Evolutionary conservation across 2,329 filamentous ascomycete genomes (phyloP).

Genomic region (Cytospora schulzeri): DNA sequence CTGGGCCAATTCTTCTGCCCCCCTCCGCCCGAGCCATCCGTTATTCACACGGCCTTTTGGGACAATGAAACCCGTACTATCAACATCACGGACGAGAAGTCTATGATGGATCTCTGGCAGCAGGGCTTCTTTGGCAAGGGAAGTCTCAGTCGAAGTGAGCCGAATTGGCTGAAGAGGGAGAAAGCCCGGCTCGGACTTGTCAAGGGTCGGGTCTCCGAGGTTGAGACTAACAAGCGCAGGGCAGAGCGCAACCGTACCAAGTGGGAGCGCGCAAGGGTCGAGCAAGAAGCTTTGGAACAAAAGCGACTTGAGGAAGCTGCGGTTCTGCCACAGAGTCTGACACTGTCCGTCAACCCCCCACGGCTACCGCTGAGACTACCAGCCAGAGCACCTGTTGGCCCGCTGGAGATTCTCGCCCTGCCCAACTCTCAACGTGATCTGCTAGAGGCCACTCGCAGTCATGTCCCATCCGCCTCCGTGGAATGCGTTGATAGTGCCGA

Average conservation of each 20-base stretch:
- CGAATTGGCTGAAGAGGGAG: slow-evolving; percentile 86
- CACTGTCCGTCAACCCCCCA: background rate
- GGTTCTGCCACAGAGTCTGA: background rate
- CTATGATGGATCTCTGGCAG: slow-evolving; percentile 86
- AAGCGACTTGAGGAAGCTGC: slow-evolving; percentile 55
- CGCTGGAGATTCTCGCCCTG: slow-evolving; percentile 51
- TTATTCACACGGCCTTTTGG: slow-evolving; percentile 74
- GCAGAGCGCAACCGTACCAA: slow-evolving; percentile 84
- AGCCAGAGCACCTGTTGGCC: slow-evolving; percentile 46
- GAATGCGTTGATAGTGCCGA: slow-evolving; percentile 18
- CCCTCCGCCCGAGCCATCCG: slow-evolving; percentile 64
- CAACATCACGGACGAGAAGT: slow-evolving; percentile 75
- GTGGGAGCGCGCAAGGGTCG: slow-evolving; percentile 84
- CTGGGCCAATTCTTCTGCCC: slow-evolving; percentile 71
- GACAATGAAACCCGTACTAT: slow-evolving; percentile 81
- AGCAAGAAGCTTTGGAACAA: slow-evolving; percentile 80
- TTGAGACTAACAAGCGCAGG: slow-evolving; percentile 74
- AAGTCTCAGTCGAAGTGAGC: slow-evolving; percentile 88
- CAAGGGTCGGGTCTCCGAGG: slow-evolving; percentile 74
- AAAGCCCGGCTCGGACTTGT: slow-evolving; percentile 69
- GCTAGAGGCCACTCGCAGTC: slow-evolving; percentile 28
- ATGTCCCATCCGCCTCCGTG: slow-evolving; percentile 2
- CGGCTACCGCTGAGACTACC: background rate
- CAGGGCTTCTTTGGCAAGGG: slow-evolving; percentile 98
- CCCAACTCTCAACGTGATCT: slow-evolving; percentile 56